Evolutionary conservation across 2,329 filamentous ascomycete genomes (phyloP), one percentile per base, ranked within the genome.

Genomic region (Arthrocladium fulminans): DNA sequence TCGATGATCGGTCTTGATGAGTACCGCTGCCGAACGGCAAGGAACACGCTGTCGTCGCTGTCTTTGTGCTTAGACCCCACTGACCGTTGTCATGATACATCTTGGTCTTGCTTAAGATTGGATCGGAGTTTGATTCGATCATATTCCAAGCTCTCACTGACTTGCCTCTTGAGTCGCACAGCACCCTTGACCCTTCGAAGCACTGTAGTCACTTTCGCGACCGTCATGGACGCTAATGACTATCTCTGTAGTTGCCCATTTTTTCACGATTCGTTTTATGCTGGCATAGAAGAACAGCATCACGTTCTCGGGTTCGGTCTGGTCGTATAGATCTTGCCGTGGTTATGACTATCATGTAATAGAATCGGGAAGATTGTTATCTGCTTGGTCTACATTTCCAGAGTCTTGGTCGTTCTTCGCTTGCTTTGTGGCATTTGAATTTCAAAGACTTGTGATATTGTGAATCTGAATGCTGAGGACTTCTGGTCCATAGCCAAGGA

Each of bases 251-350:
- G 73, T 77, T 13, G 70, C 71, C 75, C 83, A 86, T 60, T 88
- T 80, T 10, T 77, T 71, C 32, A 88, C 73, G 54, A 86, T 86
- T 3, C 81, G 75, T 61, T 88, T 84, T 1, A 79, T 85, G 4
- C 81, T 81, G 2, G 84, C 84, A 54, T 88, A 88, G 71, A 84
- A 88, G 63, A 87, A 88, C 0, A 84, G 84, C 57, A 86, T 86
- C 0, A 80, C 75, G 53, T 86, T 87, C 66, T 86, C 1, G 84
- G 84, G 64, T 88, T 88, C 0, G 84, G 86, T 13, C 84, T 71
- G 1, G 84, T 86, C 57, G 76, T 80, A 67, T 82, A 88, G 10
- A 76, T 66, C 50, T 77, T 86, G 54, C 76, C 75, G 59, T 88
- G 83, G 60, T 88, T 86, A 88, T 65, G 37, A 87, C 83, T 56